Base-by-base conservation (phyloP, 148 eudicot genomes). In the Dysphania ambrosioides region DNA sequence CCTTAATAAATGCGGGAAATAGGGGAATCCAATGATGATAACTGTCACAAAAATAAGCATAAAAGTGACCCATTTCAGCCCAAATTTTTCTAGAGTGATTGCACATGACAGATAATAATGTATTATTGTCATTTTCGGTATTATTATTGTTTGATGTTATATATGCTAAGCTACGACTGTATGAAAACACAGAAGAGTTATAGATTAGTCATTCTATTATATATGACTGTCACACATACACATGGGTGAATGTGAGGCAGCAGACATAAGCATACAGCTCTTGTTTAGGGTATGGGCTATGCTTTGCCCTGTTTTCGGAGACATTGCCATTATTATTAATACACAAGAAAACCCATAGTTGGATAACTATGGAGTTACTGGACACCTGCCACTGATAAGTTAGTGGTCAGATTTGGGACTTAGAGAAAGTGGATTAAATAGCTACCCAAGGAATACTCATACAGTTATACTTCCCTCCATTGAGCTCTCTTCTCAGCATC, bases 1-100 rank as follows among this genome's bases (percentile, higher is more conserved):
- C 41, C 56, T 21, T 26, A 26, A 51, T 72, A 40, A 32, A 59
- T 10, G 44, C 64, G 49, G 8, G 62, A 55, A 62, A 6, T 7
- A 57, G 6, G 44, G 64, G 79, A 80, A 80, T 80, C 79, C 76
- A 75, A 80, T 76, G 73, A 80, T 80, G 67, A 63, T 47, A 56
- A 68, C 23, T 30, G 21, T 57, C 35, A 49, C 40, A 68, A 9
- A 79, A 47, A n/a, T 23, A 6, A 12, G 26, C 1, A 42, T 40
- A 26, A 0, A 10, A 60, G 16, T 73, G 78, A 61, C 82, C 74
- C 75, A 74, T 74, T 71, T 55, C 40, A 70, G 70, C 75, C 71
- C 53, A 49, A 9, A 12, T 7, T 61, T 63, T 42, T 21, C 35
- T 36, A 8, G 58, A 32, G 47, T 68, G 60, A 58, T 68, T 51